phyloP scores from a whole-genome alignment of 1,284 basidiomycete genomes.

The Abortiporus biennis region DNA sequence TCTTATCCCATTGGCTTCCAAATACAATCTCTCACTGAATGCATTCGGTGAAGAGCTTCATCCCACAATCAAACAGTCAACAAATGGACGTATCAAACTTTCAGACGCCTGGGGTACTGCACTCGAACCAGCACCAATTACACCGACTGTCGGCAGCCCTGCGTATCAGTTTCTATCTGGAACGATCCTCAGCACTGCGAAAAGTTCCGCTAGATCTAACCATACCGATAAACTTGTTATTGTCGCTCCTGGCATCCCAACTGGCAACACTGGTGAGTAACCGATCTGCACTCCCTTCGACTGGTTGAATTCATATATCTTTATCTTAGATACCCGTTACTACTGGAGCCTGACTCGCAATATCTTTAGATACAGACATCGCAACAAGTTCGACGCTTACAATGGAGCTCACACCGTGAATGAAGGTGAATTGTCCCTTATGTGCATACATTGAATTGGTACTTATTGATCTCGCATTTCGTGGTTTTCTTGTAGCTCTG shows the following conservation, averaged over 20 bases:
- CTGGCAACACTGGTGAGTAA: conserved; percentile 31
- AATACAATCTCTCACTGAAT: conserved; percentile 44
- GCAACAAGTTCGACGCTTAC: conserved; percentile 10
- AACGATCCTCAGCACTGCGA: conserved; percentile 30
- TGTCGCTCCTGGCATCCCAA: conserved; percentile 33
- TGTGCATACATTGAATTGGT: neutral
- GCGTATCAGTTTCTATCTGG: conserved; percentile 44
- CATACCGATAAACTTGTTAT: conserved; percentile 22
- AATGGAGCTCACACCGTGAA: conserved; percentile 45
- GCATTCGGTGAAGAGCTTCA: conserved; percentile 36
- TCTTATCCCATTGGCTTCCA: conserved; percentile 34
- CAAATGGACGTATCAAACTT: conserved; percentile 27
- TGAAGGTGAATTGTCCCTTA: conserved; percentile 20
- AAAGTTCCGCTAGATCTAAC: conserved; percentile 18
- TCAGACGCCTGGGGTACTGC: conserved; percentile 34
- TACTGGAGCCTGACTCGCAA: conserved; percentile 38
- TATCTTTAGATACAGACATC: conserved; percentile 37
- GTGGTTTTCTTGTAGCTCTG: neutral
- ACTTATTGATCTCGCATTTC: too few species aligned
- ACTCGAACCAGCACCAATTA: conserved; percentile 51
- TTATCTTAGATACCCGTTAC: conserved; percentile 28
- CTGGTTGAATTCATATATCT: neutral
- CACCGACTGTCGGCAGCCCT: conserved; percentile 36
- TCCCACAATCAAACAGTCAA: conserved; percentile 9
- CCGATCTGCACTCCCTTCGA: neutral